Conservation (phyloP, 768 basidiomycete species). For the Steccherinum ochraceum region DNA sequence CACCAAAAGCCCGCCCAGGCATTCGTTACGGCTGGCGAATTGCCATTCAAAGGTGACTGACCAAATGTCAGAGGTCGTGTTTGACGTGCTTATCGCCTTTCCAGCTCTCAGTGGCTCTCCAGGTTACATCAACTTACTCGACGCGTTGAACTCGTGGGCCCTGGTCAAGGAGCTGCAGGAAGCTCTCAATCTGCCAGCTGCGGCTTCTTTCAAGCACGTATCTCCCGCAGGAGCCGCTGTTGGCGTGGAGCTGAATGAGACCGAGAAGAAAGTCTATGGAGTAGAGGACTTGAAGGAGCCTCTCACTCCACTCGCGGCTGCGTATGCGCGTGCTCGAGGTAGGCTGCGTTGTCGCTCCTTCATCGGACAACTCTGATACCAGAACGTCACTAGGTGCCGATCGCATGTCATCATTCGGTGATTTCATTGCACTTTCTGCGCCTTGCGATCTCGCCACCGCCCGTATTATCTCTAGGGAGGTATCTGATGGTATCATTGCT, state of each 20-base stretch:
- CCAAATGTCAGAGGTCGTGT: not conserved
- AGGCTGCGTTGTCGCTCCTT: slow-evolving; percentile 14
- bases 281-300: slow-evolving; percentile 92
- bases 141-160: slow-evolving; percentile 95
- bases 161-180: slow-evolving; percentile 91
- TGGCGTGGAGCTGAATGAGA: slow-evolving; percentile 73
- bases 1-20: slow-evolving; percentile 99
- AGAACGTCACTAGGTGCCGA: slow-evolving; percentile 64
- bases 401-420: slow-evolving; percentile 99
- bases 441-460: slow-evolving; percentile 93
- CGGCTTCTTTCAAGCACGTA: slow-evolving; percentile 99
- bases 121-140: slow-evolving; percentile 97
- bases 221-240: slow-evolving; percentile 97
- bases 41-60: slow-evolving; percentile 85
- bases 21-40: slow-evolving; percentile 78
- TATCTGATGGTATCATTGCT: slow-evolving; percentile 97
- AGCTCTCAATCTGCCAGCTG: slow-evolving; percentile 84
- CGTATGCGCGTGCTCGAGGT: slow-evolving; percentile 96
- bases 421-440: slow-evolving; percentile 94
- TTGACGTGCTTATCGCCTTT: not conserved
- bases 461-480: slow-evolving; percentile 95
- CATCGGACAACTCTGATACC: slow-evolving; percentile 1
- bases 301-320: slow-evolving; percentile 82
- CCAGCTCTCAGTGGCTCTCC: slow-evolving; percentile 89
- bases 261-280: slow-evolving; percentile 91